Evolutionary conservation across 164 flowering plant species (phyloP), one percentile per base, ranked within the genome.

Genomic region (Stephania japonica): DNA sequence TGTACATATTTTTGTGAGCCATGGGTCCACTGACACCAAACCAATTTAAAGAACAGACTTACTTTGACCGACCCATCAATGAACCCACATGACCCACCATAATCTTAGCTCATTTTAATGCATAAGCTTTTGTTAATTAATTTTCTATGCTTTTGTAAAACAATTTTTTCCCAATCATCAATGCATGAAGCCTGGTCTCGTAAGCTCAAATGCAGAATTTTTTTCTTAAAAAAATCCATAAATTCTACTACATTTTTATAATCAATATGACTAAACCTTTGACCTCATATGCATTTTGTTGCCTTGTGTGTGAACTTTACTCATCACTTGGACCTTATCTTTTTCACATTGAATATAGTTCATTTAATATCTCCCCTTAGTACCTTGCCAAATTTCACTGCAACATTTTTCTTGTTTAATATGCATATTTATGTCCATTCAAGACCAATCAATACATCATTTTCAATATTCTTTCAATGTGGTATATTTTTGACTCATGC

Each of bases 291-390:
- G 23, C 64, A 59, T 59, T 59, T 59, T 59, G 64, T 59, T 59
- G 24, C 64, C 25, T 59, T 59, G 64, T 59, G 24, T 59, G 7
- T 59, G n/a, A 59, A n/a, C 23, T 11, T 59, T 9, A n/a, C 6
- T n/a, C 23, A 21, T 59, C 21, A n/a, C 6, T n/a, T 59, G 25
- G 64, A 59, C 64, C 25, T 21, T 59, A 19, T 59, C 23, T 16
- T 59, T 59, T 59, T 59, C 64, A 59, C 64, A 59, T 59, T 59
- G 23, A 59, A 59, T 59, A 59, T 59, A 59, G 64, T 59, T 59
- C 64, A 59, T 59, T 59, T 59, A 59, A 59, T 59, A 59, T 59
- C 23, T n/a, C 64, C n/a, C 21, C 53, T 19, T 59, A n/a, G 64
- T 59, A 59, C 64, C 24, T 59, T 59, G 6, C 64, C 21, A n/a